These are phyloP conservation scores for Lippia alba DNA, from an alignment of 305 asterid genomes.

Conservation along the genomic window DNA sequence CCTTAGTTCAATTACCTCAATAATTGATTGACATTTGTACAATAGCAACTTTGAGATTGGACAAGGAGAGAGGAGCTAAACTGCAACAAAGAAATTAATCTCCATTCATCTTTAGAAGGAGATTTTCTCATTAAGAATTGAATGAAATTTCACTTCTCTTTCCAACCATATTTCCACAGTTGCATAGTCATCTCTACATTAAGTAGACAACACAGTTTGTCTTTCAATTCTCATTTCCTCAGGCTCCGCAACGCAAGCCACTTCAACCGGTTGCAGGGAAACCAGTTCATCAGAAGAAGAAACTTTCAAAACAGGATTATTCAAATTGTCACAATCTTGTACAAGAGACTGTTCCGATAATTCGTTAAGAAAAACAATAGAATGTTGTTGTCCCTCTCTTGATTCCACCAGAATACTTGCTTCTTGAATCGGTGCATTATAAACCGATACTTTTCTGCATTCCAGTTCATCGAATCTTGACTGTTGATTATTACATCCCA, in stretches of 20 bases:
- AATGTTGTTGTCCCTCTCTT: conserved; percentile 34
- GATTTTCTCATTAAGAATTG: conserved; percentile 26
- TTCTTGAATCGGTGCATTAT: conserved; percentile 29
- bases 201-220: conserved; percentile 25
- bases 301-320: conserved; percentile 28
- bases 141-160: conserved; percentile 5
- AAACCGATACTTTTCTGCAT: not conserved
- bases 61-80: not conserved
- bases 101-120: not conserved
- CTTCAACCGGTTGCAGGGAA: conserved; percentile 27
- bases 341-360: conserved; percentile 20
- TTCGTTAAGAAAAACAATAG: conserved; percentile 32
- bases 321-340: conserved; percentile 31
- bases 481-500: conserved; percentile 17
- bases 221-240: conserved; percentile 31
- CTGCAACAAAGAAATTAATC: not conserved
- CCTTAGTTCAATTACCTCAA: too few relatives aligned
- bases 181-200: conserved; percentile 26
- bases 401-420: conserved; percentile 25
- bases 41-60: not conserved
- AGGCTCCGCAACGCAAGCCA: conserved; percentile 34
- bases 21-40: too few relatives aligned
- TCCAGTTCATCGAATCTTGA: conserved; percentile 27
- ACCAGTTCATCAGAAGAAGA: conserved; percentile 31
- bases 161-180: not conserved